Evolutionary conservation across 2,329 filamentous ascomycete genomes (phyloP).

Genomic region (Monilinia laxa): DNA sequence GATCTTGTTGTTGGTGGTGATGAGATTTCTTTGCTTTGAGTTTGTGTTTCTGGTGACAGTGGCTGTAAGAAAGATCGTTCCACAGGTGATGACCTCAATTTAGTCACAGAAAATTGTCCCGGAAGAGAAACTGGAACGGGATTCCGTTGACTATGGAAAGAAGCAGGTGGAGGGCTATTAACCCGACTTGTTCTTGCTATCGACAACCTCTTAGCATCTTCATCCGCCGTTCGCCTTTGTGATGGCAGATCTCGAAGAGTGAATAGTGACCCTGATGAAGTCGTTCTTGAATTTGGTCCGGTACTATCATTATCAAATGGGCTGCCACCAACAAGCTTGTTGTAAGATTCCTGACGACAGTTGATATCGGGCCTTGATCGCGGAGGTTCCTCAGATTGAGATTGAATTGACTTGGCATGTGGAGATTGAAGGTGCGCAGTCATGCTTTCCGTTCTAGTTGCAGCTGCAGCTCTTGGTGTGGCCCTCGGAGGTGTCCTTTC

Average conservation of each 20-base stretch:
- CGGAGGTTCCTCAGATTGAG: conserved; percentile 1
- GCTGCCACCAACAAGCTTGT: conserved; percentile 6
- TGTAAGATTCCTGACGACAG: conserved; percentile 15
- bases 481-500: neutral
- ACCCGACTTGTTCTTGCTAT: conserved; percentile 19
- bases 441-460: conserved; percentile 30
- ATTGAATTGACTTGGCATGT: conserved; percentile 16
- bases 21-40: neutral
- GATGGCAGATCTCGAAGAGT: conserved; percentile 25
- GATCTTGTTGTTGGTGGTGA: neutral
- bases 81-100: neutral
- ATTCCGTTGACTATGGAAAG: conserved; percentile 27
- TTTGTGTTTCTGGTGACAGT: neutral
- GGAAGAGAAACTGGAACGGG: conserved; percentile 2
- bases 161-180: conserved; percentile 21
- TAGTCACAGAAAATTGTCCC: neutral
- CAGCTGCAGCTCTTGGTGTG: conserved; percentile 1
- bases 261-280: conserved; percentile 19
- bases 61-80: neutral
- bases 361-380: conserved; percentile 7
- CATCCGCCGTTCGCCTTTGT: conserved; percentile 15
- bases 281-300: conserved; percentile 11
- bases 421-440: conserved; percentile 26
- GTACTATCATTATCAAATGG: conserved; percentile 11
- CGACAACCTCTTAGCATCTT: conserved; percentile 19